These are phyloP conservation scores for Globisporangium perplexum DNA, from an alignment of 352 stramenopile species.

Conservation along the genomic window DNA sequence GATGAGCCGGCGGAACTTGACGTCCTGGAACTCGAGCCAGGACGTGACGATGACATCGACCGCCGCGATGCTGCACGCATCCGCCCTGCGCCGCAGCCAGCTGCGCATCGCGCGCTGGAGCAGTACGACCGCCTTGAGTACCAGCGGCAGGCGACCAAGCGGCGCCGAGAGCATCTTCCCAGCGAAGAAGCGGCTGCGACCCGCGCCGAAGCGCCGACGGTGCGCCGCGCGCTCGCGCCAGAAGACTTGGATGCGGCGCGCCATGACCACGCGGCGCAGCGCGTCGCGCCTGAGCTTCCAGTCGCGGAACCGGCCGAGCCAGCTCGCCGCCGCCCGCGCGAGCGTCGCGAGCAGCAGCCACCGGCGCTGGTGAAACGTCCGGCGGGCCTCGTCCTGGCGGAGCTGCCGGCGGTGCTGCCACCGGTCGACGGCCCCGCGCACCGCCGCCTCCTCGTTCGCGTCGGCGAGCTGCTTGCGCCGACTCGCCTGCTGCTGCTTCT, in stretches of 20 bases:
- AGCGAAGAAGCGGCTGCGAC: conserved; percentile 4
- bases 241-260: conserved; percentile 43
- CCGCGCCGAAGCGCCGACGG: conserved; percentile 18
- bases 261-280: conserved; percentile 39
- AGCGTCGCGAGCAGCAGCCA: conserved; percentile 50
- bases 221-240: conserved; percentile 35
- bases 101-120: conserved; percentile 35
- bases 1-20: conserved; percentile 78
- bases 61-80: conserved; percentile 13
- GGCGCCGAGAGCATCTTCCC: too few species aligned
- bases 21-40: conserved; percentile 77
- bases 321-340: conserved; percentile 25
- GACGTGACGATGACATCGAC: conserved; percentile 61
- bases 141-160: conserved; percentile 34
- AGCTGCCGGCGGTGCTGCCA: conserved; percentile 45
- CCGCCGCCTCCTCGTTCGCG: conserved; percentile 26
- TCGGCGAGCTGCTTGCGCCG: conserved; percentile 55
- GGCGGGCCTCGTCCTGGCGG: conserved; percentile 24
- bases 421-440: conserved; percentile 31
- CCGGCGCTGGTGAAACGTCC: conserved; percentile 40
- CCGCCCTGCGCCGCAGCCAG: conserved; percentile 30
- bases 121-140: conserved; percentile 33
- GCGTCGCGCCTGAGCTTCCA: conserved; percentile 32
- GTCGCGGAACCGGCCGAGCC: conserved; percentile 34
- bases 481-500: conserved; percentile 34